Evolutionary conservation across 2,329 filamentous ascomycete genomes (phyloP).

Genomic region (Cryphonectria naterciae): DNA sequence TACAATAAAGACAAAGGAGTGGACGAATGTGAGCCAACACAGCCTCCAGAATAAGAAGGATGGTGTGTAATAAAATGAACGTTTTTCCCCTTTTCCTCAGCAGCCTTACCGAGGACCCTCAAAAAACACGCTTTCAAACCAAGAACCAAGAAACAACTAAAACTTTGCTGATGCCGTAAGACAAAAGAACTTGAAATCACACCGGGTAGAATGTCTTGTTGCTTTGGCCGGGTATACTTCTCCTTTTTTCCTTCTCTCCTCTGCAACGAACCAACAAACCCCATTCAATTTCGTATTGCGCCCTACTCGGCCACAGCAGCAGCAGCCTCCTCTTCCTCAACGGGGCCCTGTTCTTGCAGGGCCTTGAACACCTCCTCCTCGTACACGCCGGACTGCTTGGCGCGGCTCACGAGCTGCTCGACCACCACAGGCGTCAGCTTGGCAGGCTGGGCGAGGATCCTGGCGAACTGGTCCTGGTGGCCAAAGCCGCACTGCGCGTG

Average conservation of each 20-base stretch:
- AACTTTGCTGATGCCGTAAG: not conserved
- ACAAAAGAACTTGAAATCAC: not conserved
- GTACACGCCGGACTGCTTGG: constrained; percentile 30
- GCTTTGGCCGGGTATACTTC: not conserved
- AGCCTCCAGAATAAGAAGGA: not conserved
- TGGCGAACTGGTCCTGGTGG: constrained; percentile 28
- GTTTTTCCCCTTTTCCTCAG: not conserved
- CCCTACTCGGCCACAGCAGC: not conserved
- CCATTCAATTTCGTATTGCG: not conserved
- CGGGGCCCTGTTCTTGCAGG: constrained; percentile 17
- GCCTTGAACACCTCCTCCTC: constrained; percentile 25
- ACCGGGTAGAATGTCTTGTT: not conserved
- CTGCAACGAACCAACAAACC: not conserved
- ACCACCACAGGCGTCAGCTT: constrained; percentile 18
- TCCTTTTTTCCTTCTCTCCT: not conserved
- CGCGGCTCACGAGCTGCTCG: constrained; percentile 29
- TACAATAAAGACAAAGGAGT: not conserved
- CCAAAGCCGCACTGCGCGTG: constrained; percentile 33
- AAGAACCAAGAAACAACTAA: not conserved
- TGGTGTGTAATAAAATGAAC: not conserved
- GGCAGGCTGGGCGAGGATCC: constrained; percentile 15
- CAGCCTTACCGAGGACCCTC: not conserved
- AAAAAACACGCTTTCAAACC: not conserved
- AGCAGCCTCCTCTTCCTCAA: not conserved
- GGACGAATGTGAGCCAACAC: not conserved